A percentile compares a stretch with the other conserved stretches of the same genome.
These are phyloP conservation scores for Herpetomonas samuelpessoai DNA, from an alignment of 208 protist genomes.

Conservation along the genomic window DNA sequence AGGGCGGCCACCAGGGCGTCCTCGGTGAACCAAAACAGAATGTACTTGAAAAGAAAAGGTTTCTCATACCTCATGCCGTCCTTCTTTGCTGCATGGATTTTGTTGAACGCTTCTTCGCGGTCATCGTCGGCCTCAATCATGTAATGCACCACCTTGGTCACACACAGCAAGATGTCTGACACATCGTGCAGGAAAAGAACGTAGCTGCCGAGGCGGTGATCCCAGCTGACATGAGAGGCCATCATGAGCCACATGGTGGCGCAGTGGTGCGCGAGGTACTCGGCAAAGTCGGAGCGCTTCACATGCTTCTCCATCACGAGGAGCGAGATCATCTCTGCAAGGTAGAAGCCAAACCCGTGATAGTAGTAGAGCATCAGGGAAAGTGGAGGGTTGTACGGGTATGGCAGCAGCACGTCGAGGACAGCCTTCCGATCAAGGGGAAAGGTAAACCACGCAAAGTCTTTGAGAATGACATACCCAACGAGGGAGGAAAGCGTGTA, in stretches of 20 bases:
- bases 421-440: slow-evolving; percentile 31
- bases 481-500: neutral
- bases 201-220: slow-evolving; percentile 68
- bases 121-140: slow-evolving; percentile 30
- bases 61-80: neutral
- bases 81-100: neutral
- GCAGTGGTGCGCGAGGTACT: slow-evolving; percentile 67
- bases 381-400: slow-evolving; percentile 44
- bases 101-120: slow-evolving; percentile 23
- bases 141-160: slow-evolving; percentile 64
- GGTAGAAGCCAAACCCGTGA: slow-evolving; percentile 70
- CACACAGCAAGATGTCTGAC: slow-evolving; percentile 64
- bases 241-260: slow-evolving; percentile 53
- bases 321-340: slow-evolving; percentile 48
- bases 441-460: slow-evolving; percentile 56
- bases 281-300: slow-evolving; percentile 58
- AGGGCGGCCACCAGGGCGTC: slow-evolving; percentile 52
- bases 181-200: slow-evolving; percentile 74
- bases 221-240: slow-evolving; percentile 42
- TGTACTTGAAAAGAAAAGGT: slow-evolving; percentile 23
- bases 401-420: slow-evolving; percentile 38
- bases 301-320: slow-evolving; percentile 44
- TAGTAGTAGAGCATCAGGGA: slow-evolving; percentile 55
- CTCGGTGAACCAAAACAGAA: slow-evolving; percentile 23
- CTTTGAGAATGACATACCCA: slow-evolving; percentile 31